These are phyloP conservation scores for Camptophora hylomeconis DNA, from an alignment of 2,329 filamentous ascomycete genomes.

Conservation along the genomic window DNA sequence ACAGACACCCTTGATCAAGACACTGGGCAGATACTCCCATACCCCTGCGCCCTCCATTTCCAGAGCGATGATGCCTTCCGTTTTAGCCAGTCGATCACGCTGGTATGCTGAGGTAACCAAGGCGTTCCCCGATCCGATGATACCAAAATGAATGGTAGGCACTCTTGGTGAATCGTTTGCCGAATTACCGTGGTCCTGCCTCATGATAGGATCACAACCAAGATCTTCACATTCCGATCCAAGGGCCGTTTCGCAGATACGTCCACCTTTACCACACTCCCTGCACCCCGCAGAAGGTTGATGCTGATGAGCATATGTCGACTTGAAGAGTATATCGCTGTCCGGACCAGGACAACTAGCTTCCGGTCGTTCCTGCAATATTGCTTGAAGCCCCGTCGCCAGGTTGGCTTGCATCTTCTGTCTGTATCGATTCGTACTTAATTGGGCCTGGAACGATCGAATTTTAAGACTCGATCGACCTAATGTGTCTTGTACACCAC, in stretches of 20 bases:
- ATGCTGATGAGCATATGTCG: conserved; percentile 23
- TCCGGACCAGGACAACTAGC: conserved; percentile 17
- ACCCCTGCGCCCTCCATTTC: conserved; percentile 27
- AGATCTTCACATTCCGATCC: conserved; percentile 18
- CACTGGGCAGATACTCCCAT: conserved; percentile 22
- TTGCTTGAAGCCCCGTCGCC: conserved; percentile 1
- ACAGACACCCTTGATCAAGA: conserved; percentile 25
- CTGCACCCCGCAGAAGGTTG: conserved; percentile 6
- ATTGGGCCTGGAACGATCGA: conserved; percentile 10
- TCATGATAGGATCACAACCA: conserved; percentile 14
- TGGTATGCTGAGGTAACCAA: conserved; percentile 25
- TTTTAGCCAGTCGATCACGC: conserved; percentile 19
- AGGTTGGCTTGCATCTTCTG: conserved; percentile 3
- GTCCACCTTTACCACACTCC: conserved; percentile 2
- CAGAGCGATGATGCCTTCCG: conserved; percentile 18
- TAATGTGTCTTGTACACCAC: conserved; percentile 11
- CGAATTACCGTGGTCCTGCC: conserved; percentile 1
- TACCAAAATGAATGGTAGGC: conserved; percentile 22
- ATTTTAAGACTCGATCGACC: conserved; percentile 14
- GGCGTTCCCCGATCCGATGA: conserved; percentile 21
- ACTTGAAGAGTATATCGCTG: conserved; percentile 19
- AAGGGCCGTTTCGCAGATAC: conserved; percentile 16
- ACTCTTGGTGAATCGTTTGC: not conserved
- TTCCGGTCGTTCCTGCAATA: conserved; percentile 3
- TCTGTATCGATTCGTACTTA: conserved; percentile 6